These are phyloP conservation scores for Sanghuangporus sanghuang DNA, from an alignment of 1,284 basidiomycete genomes.

Conservation along the genomic window DNA sequence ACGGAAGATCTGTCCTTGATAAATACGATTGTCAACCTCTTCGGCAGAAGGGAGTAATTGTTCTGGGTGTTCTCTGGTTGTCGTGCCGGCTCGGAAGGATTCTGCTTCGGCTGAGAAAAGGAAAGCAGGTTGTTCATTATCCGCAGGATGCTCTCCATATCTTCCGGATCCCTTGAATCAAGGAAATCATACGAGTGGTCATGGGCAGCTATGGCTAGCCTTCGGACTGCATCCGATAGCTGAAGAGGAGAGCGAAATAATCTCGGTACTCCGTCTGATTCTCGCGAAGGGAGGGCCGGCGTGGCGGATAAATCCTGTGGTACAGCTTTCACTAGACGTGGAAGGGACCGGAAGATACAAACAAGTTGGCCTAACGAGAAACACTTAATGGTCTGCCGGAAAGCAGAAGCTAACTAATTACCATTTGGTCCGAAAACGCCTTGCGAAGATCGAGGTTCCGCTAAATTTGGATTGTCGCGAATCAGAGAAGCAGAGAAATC, in stretches of 20 bases:
- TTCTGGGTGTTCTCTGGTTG: slow-evolving; percentile 29
- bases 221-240: slow-evolving; percentile 62
- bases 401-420: slow-evolving; percentile 27
- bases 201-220: slow-evolving; percentile 51
- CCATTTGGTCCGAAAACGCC: slow-evolving; percentile 86
- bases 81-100: slow-evolving; percentile 29
- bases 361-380: slow-evolving; percentile 70
- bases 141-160: slow-evolving; percentile 50
- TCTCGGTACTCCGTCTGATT: slow-evolving; percentile 31
- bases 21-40: slow-evolving; percentile 58
- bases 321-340: slow-evolving; percentile 59
- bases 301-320: slow-evolving; percentile 46
- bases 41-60: slow-evolving; percentile 37
- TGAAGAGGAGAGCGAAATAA: slow-evolving; percentile 60
- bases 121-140: slow-evolving; percentile 72
- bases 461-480: slow-evolving; percentile 67
- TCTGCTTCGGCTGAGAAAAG: slow-evolving; percentile 46
- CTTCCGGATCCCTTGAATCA: slow-evolving; percentile 41
- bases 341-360: slow-evolving; percentile 77
- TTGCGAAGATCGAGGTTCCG: slow-evolving; percentile 71
- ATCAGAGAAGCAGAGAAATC: slow-evolving; percentile 36
- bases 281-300: slow-evolving; percentile 33
- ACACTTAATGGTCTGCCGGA: background rate
- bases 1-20: slow-evolving; percentile 56
- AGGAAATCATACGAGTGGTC: slow-evolving; percentile 38